Evolutionary conservation across 164 flowering plant species (phyloP).

Genomic region (Stephania cephalantha): DNA sequence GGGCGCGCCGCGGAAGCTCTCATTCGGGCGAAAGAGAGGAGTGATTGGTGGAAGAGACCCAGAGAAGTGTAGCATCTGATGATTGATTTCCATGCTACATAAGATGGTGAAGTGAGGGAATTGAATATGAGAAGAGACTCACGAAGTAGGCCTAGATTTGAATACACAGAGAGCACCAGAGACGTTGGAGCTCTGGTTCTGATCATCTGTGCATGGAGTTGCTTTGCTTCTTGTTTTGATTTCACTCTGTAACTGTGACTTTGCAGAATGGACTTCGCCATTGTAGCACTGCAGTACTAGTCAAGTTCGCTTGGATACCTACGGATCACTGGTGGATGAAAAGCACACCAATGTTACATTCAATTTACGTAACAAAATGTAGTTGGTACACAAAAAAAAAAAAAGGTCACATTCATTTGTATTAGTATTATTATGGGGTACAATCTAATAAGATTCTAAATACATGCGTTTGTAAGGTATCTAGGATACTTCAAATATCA

Average conservation of each 20-base stretch:
- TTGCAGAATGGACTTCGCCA: too few relatives aligned
- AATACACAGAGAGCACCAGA: constrained; percentile 45
- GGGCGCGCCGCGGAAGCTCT: constrained; percentile 46
- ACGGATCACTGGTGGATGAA: too few relatives aligned
- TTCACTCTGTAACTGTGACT: constrained; percentile 2
- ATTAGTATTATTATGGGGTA: background rate
- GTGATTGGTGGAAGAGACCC: constrained; percentile 35
- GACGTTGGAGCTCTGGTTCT: constrained; percentile 20
- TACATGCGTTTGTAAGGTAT: background rate
- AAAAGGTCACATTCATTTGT: background rate
- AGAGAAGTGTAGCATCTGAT: constrained; percentile 57
- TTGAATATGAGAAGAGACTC: constrained; percentile 41
- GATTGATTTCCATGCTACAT: constrained; percentile 60
- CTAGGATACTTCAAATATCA: background rate
- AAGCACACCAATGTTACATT: too few relatives aligned
- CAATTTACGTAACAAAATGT: too few relatives aligned
- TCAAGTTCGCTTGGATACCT: too few relatives aligned
- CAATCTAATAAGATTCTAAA: background rate
- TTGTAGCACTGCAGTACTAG: too few relatives aligned
- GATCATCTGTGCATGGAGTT: constrained; percentile 71
- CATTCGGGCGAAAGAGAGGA: constrained; percentile 48
- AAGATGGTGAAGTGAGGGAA: constrained; percentile 37
- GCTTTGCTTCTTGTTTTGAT: constrained; percentile 52
- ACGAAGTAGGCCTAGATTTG: constrained; percentile 42
- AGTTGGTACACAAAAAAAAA: too few relatives aligned